A percentile compares a stretch with the other conserved stretches of the same genome.
Conservation (phyloP, 2,329 filamentous ascomycete species). For the Hypoxylon sp. region DNA sequence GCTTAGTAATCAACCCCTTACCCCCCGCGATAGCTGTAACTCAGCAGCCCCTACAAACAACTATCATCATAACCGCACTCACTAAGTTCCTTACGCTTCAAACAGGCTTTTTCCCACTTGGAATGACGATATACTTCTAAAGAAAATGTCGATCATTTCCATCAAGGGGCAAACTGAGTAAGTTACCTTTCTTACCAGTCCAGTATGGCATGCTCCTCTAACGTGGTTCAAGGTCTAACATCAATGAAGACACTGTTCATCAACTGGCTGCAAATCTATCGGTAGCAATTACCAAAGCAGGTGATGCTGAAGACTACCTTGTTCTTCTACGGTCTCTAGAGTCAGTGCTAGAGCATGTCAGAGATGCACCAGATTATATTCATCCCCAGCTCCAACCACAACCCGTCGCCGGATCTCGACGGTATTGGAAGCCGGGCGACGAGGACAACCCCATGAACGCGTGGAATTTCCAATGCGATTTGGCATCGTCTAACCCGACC, state of each 20-base stretch:
- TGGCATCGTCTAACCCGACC: constrained; percentile 35
- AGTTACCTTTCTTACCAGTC: constrained; percentile 11
- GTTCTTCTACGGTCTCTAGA: constrained; percentile 47
- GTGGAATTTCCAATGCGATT: constrained; percentile 51
- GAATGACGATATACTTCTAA: not conserved
- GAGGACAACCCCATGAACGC: constrained; percentile 51
- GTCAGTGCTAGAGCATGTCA: constrained; percentile 44
- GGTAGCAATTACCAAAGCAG: constrained; percentile 27
- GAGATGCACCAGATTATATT: constrained; percentile 47
- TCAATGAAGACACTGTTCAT: constrained; percentile 32
- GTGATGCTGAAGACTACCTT: constrained; percentile 49
- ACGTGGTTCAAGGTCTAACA: constrained; percentile 25
- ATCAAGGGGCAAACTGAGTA: constrained; percentile 13
- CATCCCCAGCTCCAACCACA: constrained; percentile 43
- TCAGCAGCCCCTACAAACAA: no score
- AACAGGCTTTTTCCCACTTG: not conserved
- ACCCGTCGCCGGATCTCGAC: constrained; percentile 30
- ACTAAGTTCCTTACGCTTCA: not conserved
- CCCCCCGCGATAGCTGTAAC: no score
- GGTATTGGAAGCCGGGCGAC: constrained; percentile 38
- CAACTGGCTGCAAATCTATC: constrained; percentile 38
- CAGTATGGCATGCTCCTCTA: not conserved
- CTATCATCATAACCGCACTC: no score
- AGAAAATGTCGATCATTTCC: constrained; percentile 40
- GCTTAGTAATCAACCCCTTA: no score